These are phyloP conservation scores for Macrocybe gigantea DNA, from an alignment of 768 basidiomycete genomes.

Conservation along the genomic window DNA sequence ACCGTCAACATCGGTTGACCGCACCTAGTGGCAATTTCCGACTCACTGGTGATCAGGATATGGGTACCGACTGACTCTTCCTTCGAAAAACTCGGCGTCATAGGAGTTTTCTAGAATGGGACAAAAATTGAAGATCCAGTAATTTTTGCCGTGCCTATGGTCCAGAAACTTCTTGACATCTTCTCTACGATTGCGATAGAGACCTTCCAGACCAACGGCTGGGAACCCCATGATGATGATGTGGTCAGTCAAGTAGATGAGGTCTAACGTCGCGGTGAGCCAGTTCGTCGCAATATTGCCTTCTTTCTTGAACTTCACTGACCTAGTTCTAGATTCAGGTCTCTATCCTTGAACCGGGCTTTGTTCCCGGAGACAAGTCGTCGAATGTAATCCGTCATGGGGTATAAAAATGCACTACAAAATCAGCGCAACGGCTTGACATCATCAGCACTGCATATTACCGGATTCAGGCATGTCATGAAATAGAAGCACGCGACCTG, in stretches of 20 bases:
- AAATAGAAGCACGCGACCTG: too few relatives aligned
- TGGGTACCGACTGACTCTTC: conserved; percentile 77
- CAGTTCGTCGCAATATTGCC: background rate
- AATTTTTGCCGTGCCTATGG: conserved; percentile 67
- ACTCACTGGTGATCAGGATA: conserved; percentile 89
- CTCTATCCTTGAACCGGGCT: conserved; percentile 65
- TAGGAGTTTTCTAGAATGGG: conserved; percentile 80
- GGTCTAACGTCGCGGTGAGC: conserved; percentile 24
- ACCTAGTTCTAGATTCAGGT: conserved; percentile 69
- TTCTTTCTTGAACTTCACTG: background rate
- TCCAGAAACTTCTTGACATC: conserved; percentile 76
- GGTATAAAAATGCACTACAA: background rate
- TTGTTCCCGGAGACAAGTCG: conserved; percentile 80
- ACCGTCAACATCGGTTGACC: background rate
- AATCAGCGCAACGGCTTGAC: background rate
- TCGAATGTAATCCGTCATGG: conserved; percentile 62
- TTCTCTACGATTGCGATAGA: conserved; percentile 75
- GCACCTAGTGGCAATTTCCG: background rate
- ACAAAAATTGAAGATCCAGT: conserved; percentile 89
- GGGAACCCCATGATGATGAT: conserved; percentile 85
- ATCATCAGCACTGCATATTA: too few relatives aligned
- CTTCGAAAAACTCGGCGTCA: conserved; percentile 58
- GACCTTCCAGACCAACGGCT: conserved; percentile 67
- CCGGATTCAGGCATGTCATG: too few relatives aligned
- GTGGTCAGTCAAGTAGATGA: conserved; percentile 68